Base-by-base conservation (phyloP, 345 rosid species). In the Streptanthus diversifolius region DNA sequence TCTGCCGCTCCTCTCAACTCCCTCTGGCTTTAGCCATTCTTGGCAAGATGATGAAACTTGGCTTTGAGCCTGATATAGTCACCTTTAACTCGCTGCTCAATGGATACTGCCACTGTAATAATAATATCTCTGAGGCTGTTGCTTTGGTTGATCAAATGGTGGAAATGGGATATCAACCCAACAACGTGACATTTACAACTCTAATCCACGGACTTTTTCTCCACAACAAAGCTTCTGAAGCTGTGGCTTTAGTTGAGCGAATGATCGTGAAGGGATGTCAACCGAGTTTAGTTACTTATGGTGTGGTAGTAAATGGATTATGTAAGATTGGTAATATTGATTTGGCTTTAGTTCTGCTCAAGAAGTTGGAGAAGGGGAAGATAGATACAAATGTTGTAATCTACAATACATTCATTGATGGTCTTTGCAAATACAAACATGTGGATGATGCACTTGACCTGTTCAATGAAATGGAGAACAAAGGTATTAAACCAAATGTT, bases 1-100 rank as follows among this genome's bases (percentile, higher is more conserved):
- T 68, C 0, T 68, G 63, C 5, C 40, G 40, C 2, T 5, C 0
- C 0, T 53, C 72, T 12, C 62, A 40, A 0, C 30, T 68, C 19
- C 9, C 59, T 35, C 47, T 0, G 35, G 70, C 59, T 14, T 35
- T 66, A 22, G 22, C 22, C 0, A 0, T 39, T 1, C 19, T 53
- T 7, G 72, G 62, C 0, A 68, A 53, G 52, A 54, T 68, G 62
- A 68, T 68, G 19, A 68, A 54, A 40, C 52, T 39, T 0, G 52
- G 72, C 0, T 41, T 41, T 19, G 43, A 29, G 0, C 73, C 63
- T 1, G 0, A 0, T 0, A 2, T 68, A 0, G 41, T 55, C 4
- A 68, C 63, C 10, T 7, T 68, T 18, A 49, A 21, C 25, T 56
- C 55, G 0, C 33, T 57, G 4, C 44, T 70, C n/a, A 57, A 70